Base-by-base conservation (phyloP, 2,329 filamentous ascomycete species). In the Pseudocercospora pini-densiflorae region DNA sequence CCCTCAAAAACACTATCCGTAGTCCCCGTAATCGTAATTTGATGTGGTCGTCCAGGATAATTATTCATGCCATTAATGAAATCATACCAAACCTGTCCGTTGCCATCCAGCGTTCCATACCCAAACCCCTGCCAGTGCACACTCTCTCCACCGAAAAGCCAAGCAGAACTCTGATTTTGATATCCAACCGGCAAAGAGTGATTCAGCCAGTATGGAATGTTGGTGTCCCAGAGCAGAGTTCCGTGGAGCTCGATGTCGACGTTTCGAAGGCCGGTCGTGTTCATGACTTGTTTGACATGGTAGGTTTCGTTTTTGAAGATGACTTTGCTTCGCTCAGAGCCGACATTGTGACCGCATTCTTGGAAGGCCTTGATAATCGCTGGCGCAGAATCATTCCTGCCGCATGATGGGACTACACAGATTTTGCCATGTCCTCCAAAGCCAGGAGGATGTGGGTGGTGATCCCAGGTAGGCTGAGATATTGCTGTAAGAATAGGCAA, bases 31-130 rank as follows among this genome's bases (percentile, higher is more conserved):
- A 88, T 81, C 19, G 84, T 86, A 69, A 88, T 82, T 8, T 80
- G 79, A 61, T 86, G 84, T 1, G 85, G 86, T 9, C 86, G 80
- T 12, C 81, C 76, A 2, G 82, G 78, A 64, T 84, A 79, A 67
- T 87, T 87, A 33, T 79, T 81, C 10, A 72, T 71, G 14, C 79
- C 78, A 29, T 77, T 74, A 58, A 72, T 70, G 36, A 70, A 70
- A 27, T 86, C 80, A 70, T 89, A 88, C 87, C 87, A 89, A 2
- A 82, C 80, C 70, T 88, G 84, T 1, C 87, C 87, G 71, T 89
- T 88, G 9, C 87, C 87, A 71, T 88, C 81, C 14, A 89, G 76
- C 2, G 83, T 87, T 4, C 87, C 87, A 21, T 76, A 75, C 12
- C 83, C 83, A 69, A 83, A 76, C 1, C 24, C 19, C 5, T 24